Evolutionary conservation across 2,329 filamentous ascomycete genomes (phyloP).

Genomic region (Fusarium falciforme): DNA sequence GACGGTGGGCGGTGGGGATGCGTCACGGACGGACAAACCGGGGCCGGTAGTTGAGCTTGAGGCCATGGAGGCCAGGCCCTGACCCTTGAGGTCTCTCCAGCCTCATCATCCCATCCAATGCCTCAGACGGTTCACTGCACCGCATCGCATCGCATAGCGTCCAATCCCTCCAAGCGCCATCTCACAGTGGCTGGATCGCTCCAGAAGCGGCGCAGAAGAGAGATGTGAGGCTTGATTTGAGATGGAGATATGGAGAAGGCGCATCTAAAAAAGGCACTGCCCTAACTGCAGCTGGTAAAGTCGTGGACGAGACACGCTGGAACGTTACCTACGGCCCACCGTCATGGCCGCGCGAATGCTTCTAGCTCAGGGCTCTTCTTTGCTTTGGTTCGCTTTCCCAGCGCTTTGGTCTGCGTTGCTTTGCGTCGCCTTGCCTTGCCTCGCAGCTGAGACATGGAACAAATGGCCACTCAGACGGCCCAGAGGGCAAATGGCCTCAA

Average conservation of each 20-base stretch:
- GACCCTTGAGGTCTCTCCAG: conserved; percentile 20
- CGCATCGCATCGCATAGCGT: conserved; percentile 21
- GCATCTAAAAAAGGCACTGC: conserved; percentile 35
- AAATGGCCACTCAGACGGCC: conserved; percentile 16
- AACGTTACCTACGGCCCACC: conserved; percentile 40
- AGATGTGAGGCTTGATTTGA: conserved; percentile 30
- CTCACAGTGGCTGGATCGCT: conserved; percentile 22
- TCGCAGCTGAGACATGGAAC: conserved; percentile 35
- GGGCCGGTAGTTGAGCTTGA: conserved; percentile 37
- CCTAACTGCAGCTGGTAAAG: conserved; percentile 18
- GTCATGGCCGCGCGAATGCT: conserved; percentile 30
- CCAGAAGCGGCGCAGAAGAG: conserved; percentile 27
- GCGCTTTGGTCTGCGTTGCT: conserved; percentile 22
- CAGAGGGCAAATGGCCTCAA: neutral
- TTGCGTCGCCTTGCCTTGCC: conserved; percentile 11
- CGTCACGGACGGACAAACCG: conserved; percentile 30
- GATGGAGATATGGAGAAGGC: conserved; percentile 27
- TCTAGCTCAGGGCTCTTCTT: conserved; percentile 14
- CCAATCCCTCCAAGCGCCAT: conserved; percentile 22
- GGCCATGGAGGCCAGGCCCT: conserved; percentile 5
- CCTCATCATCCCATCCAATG: conserved; percentile 7
- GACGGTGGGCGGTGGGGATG: conserved; percentile 20
- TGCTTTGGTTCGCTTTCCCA: conserved; percentile 25
- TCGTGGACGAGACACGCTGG: conserved; percentile 26
- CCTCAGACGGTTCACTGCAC: conserved; percentile 11